Conservation (phyloP, 495 filamentous ascomycete genomes). For the Cryomyces minteri region DNA sequence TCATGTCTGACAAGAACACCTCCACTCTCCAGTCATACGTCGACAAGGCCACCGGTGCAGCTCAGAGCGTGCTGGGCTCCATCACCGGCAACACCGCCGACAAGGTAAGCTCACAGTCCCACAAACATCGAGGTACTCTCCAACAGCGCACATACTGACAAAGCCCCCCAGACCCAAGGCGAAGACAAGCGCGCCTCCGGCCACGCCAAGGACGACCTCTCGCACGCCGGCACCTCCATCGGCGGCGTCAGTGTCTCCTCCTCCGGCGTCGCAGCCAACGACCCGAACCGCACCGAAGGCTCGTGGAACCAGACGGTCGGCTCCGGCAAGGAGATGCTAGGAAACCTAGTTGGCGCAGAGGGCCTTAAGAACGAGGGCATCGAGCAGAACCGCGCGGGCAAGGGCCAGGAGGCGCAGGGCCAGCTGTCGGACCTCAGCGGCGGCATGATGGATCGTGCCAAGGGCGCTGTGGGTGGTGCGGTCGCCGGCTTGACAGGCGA, state of each 20-base stretch:
- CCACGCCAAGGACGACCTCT: constrained; percentile 43
- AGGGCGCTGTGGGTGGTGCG: constrained; percentile 50
- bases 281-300: constrained; percentile 51
- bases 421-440: constrained; percentile 60
- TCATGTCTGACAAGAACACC: constrained; percentile 11
- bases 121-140: not conserved
- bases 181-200: constrained; percentile 27
- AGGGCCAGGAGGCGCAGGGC: constrained; percentile 66
- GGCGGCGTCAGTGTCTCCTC: constrained; percentile 53
- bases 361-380: constrained; percentile 51
- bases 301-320: constrained; percentile 78
- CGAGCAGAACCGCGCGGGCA: constrained; percentile 63
- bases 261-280: constrained; percentile 54
- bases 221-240: constrained; percentile 49
- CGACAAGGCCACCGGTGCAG: constrained; percentile 41
- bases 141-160: not conserved
- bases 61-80: constrained; percentile 51
- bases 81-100: constrained; percentile 56
- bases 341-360: constrained; percentile 57
- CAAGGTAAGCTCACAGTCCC: constrained; percentile 29
- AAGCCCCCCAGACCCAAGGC: constrained; percentile 4
- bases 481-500: constrained; percentile 59
- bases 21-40: constrained; percentile 12
- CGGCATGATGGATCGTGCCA: constrained; percentile 52
- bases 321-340: constrained; percentile 65